Evolutionary conservation across 805 yeast genomes (phyloP).

Genomic region (Saturnispora sekii): DNA sequence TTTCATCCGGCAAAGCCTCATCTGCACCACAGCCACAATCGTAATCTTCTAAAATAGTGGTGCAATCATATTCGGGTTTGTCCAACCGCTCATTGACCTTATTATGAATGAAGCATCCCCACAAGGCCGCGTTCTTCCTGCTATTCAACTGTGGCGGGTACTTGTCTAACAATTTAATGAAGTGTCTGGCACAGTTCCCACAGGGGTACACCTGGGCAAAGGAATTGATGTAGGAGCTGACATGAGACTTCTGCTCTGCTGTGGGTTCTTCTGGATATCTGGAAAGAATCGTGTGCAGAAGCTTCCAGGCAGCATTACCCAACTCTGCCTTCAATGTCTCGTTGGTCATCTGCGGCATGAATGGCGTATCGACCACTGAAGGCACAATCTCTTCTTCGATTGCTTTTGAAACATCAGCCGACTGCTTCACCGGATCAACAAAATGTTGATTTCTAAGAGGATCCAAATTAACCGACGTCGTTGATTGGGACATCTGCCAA

Average conservation of each 20-base stretch:
- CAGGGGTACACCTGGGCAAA: conserved; percentile 95
- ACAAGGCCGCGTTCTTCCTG: conserved; percentile 73
- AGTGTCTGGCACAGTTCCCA: conserved; percentile 94
- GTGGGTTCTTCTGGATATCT: conserved; percentile 84
- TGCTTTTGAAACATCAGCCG: not conserved
- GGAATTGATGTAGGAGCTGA: conserved; percentile 52
- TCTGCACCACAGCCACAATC: conserved; percentile 93
- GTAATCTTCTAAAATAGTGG: conserved; percentile 76
- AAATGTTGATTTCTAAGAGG: too few species aligned
- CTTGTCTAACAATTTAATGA: conserved; percentile 53
- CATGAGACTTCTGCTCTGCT: conserved; percentile 48
- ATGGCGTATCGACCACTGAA: conserved; percentile 23
- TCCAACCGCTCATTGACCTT: conserved; percentile 65
- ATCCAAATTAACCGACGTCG: not conserved
- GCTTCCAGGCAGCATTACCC: conserved; percentile 87
- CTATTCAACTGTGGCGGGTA: conserved; percentile 79
- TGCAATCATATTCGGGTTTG: conserved; percentile 75
- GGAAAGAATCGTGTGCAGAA: conserved; percentile 86
- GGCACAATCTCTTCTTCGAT: not conserved
- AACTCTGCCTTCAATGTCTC: conserved; percentile 58
- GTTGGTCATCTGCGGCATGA: conserved; percentile 94
- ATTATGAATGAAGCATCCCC: conserved; percentile 96
- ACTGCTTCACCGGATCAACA: too few species aligned
- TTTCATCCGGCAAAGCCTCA: conserved; percentile 40
- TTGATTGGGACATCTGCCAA: conserved; percentile 2